Evolutionary conservation across 768 basidiomycete genomes (phyloP), one percentile per base, ranked within the genome.

Genomic region (Leucosporidium yakuticum): DNA sequence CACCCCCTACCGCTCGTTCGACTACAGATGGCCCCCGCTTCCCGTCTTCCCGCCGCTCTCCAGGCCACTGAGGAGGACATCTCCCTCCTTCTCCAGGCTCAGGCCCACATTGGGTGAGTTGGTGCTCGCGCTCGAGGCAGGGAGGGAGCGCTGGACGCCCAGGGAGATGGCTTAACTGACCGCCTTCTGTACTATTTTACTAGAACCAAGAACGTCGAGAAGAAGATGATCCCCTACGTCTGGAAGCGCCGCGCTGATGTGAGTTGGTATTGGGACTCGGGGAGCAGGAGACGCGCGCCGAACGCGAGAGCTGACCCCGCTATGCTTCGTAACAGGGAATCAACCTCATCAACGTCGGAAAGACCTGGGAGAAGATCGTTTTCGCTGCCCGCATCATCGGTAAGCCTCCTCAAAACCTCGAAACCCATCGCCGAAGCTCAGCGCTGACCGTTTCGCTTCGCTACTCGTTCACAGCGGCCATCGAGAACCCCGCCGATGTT

Each of bases 341-440:
- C 80, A 88, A 99, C 83, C 83, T 99, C 78, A 81, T 97, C 77
- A 96, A 98, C 87, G 89, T 98, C 75, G 96, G 96, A 78, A 99
- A 98, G 86, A 99, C 95, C 73, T 98, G 94, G 94, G 95, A 97
- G 82, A 99, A 99, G 82, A 86, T 99, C 74, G 93, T 98, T 73
- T 85, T 99, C 76, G 96, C 96, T 68, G 96, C 57, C 57, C 57
- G 57, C 32, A 58, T 58, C 57, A 27, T 51, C 50, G 25, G 39
- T 44, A 44, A 15, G 94, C 96, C 80, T 85, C 96, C 77, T 91
- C 27, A 21, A n/a, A 48, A 4, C 5, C 36, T 11, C 21, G 27
- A 21, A 61, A 12, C 27, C 14, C 31, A 48, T 39, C 36, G 25
- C 17, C 27, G 58, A n/a, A 59, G 32, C n/a, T n/a, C 20, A 17